A percentile compares a stretch with the other conserved stretches of the same genome.
Evolutionary conservation across 139 green algal species (phyloP).

Genomic region (Monoraphidium neglectum): DNA sequence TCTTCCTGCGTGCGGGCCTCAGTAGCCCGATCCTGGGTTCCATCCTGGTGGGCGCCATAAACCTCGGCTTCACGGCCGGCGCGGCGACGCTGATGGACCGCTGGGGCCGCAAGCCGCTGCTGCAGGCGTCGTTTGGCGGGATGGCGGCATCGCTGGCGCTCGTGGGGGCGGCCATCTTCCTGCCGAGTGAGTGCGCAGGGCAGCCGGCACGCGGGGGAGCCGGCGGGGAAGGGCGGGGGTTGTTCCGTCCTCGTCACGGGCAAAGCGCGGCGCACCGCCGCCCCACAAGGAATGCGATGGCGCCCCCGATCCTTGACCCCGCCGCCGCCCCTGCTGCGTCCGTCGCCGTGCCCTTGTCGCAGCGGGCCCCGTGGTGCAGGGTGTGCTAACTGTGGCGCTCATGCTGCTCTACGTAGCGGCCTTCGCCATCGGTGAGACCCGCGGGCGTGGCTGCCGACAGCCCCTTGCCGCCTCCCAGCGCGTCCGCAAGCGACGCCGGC

Average conservation of each 20-base stretch:
- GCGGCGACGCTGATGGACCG: conserved; percentile 54
- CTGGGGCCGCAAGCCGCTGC: conserved; percentile 48
- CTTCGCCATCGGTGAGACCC: conserved; percentile 19
- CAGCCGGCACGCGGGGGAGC: too few relatives aligned
- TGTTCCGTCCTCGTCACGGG: too few relatives aligned
- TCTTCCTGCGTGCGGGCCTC: conserved; percentile 74
- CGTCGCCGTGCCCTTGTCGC: background rate
- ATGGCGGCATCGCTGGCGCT: conserved; percentile 21
- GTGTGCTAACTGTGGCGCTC: conserved; percentile 12
- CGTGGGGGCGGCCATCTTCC: background rate
- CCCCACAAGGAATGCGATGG: background rate
- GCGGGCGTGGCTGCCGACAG: too few relatives aligned
- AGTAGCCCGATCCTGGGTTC: conserved; percentile 58
- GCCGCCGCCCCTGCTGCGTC: background rate
- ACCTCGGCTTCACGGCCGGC: conserved; percentile 55
- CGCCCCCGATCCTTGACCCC: background rate
- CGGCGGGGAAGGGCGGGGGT: too few relatives aligned
- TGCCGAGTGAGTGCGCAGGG: conserved; percentile 5
- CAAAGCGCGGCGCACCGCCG: background rate
- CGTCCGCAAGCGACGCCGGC: too few relatives aligned
- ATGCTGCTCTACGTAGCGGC: conserved; percentile 17
- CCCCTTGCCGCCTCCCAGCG: too few relatives aligned
- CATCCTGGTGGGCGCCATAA: conserved; percentile 64
- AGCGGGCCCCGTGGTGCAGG: background rate
- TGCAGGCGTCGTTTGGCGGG: conserved; percentile 60